These are phyloP conservation scores for Diplodia intermedia DNA, from an alignment of 2,329 filamentous ascomycete species.

Conservation along the genomic window DNA sequence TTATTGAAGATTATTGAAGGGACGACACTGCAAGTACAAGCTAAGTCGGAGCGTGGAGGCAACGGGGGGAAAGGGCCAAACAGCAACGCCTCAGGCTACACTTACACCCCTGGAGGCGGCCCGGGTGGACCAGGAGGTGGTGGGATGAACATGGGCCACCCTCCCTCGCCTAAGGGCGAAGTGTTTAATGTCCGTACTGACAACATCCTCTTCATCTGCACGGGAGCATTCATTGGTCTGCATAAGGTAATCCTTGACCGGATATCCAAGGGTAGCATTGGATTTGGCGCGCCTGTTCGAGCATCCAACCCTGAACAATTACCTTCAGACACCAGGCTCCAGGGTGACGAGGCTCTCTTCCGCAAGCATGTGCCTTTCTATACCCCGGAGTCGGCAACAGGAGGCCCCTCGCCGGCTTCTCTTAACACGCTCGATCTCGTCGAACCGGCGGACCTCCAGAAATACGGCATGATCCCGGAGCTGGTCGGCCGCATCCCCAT, in stretches of 20 bases:
- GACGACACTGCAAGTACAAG: conserved; percentile 88
- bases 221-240: conserved; percentile 90
- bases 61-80: conserved; percentile 38
- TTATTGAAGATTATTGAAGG: conserved; percentile 95
- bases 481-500: conserved; percentile 95
- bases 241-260: conserved; percentile 87
- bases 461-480: conserved; percentile 91
- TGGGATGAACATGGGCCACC: conserved; percentile 39
- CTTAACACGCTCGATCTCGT: conserved; percentile 73
- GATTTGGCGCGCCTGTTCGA: conserved; percentile 85
- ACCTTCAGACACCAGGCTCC: conserved; percentile 64
- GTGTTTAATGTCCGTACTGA: conserved; percentile 83
- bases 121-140: conserved; percentile 34
- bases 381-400: conserved; percentile 42
- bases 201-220: conserved; percentile 97
- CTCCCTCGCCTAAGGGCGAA: conserved; percentile 60
- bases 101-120: conserved; percentile 36
- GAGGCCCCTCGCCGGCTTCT: conserved; percentile 39
- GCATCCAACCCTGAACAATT: conserved; percentile 57
- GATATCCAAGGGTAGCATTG: conserved; percentile 85
- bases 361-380: conserved; percentile 66
- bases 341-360: conserved; percentile 64
- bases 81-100: conserved; percentile 35
- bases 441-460: conserved; percentile 77
- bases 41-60: conserved; percentile 75